Base-by-base conservation (phyloP, 2,329 filamentous ascomycete genomes). In the Cladosporium halotolerans region DNA sequence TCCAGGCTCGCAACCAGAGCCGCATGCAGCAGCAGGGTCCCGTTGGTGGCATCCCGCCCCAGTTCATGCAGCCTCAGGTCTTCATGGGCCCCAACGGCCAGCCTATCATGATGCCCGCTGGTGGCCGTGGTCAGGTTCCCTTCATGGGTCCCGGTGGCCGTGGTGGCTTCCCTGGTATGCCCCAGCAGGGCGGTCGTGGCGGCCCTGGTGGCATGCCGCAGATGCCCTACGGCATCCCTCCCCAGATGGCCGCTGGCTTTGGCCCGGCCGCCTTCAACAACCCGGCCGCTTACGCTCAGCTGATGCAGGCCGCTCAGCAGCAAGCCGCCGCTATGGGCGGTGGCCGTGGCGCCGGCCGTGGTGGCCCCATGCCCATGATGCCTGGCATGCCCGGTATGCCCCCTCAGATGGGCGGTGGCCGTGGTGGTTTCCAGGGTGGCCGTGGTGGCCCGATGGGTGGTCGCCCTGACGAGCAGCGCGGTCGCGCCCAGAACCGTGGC, bases 1-100 rank as follows among this genome's bases (percentile, higher is more conserved):
- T 99, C 74, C 93, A 97, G 79, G 92, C 93, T 73, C 90, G 93
- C 74, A 97, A 97, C 81, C 92, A 96, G 74, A 85, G 96, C 70
- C 88, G 93, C 69, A 93, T 97, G 85, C 93, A 97, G 79, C 93
- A 99, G 76, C 89, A 90, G 63, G 90, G 91, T 62, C 88, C 87
- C 61, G 89, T 88, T 51, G 67, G 66, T 53, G 90, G 89, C 66
- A 89, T 96, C 81, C 86, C 88, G 63, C 87, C 80, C 61, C 76
- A 78, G 63, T 89, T 81, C 80, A 92, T 95, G 81, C 65, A 68
- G 57, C 88, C 89, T 71, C 85, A 88, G 60, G 90, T 97, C 76
- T 97, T 93, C 81, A 95, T 95, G 71, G 86, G 85, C 58, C 87
- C 89, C 60, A 68, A 68, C 84, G 89, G 74, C 83, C 89, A 76